Evolutionary conservation across 306 rosid species (phyloP).

Genomic region (Rubus idaeus): DNA sequence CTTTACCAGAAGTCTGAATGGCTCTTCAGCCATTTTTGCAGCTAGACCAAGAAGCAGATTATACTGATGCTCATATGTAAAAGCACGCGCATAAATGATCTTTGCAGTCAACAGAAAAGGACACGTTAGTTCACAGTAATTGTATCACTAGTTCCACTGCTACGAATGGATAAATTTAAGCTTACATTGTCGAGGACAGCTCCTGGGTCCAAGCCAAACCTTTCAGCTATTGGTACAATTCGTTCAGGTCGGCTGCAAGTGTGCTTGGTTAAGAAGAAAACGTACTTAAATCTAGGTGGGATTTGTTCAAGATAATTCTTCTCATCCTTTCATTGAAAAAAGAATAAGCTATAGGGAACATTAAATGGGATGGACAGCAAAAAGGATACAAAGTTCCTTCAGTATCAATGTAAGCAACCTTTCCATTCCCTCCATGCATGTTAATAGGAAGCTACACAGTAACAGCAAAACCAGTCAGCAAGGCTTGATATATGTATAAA

Average conservation of each 20-base stretch:
- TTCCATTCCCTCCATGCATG: conserved; percentile 95
- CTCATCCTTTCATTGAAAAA: neutral
- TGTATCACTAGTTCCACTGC: conserved; percentile 14
- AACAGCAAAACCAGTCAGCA: conserved; percentile 25
- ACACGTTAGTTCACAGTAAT: conserved; percentile 24
- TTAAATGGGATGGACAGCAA: conserved; percentile 17
- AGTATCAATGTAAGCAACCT: conserved; percentile 97
- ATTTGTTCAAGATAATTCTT: conserved; percentile 20
- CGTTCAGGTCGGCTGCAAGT: conserved; percentile 85
- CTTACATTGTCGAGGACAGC: conserved; percentile 95
- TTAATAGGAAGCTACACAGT: conserved; percentile 71
- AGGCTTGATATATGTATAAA: neutral
- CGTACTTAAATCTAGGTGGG: conserved; percentile 8
- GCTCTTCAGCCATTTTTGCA: conserved; percentile 96
- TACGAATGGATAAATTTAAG: conserved; percentile 10
- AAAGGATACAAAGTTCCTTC: conserved; percentile 94
- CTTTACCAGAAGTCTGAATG: conserved; percentile 93
- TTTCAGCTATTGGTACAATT: conserved; percentile 87
- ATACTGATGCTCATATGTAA: conserved; percentile 89
- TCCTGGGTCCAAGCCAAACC: conserved; percentile 95
- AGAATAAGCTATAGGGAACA: neutral
- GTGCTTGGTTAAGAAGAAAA: conserved; percentile 35
- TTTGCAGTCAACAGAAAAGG: conserved; percentile 33
- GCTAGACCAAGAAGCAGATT: conserved; percentile 93
- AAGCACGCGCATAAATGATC: conserved; percentile 98